Evolutionary conservation across 768 basidiomycete species (phyloP).

Genomic region (Phylloporus sp.): DNA sequence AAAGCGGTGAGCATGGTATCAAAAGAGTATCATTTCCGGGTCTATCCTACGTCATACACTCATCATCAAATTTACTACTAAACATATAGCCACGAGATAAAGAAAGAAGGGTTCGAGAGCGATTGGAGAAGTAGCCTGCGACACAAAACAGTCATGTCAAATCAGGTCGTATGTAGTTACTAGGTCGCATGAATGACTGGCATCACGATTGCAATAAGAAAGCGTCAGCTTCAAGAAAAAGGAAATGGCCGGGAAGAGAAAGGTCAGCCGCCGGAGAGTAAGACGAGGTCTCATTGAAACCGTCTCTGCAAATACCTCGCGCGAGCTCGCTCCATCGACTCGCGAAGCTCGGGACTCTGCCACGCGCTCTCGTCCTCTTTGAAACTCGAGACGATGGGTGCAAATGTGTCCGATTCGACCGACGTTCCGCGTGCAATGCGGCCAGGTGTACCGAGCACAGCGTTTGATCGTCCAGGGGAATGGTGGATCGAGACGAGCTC

Average conservation of each 20-base stretch:
- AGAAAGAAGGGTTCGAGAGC: not conserved
- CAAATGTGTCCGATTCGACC: slow-evolving; percentile 30
- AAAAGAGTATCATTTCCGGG: not conserved
- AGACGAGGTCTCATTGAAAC: slow-evolving; percentile 7
- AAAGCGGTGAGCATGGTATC: not conserved
- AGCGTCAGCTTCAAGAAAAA: not conserved
- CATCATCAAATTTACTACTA: not conserved
- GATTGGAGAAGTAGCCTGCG: slow-evolving; percentile 1
- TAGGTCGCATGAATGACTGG: not conserved
- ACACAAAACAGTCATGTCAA: slow-evolving; percentile 1
- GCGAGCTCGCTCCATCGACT: slow-evolving; percentile 68
- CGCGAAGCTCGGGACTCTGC: slow-evolving; percentile 62
- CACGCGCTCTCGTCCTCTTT: slow-evolving; percentile 47
- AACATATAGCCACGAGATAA: slow-evolving; percentile 1
- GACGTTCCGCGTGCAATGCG: slow-evolving; percentile 29
- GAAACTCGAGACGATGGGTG: slow-evolving; percentile 21
- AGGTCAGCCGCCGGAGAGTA: not conserved
- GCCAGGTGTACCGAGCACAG: slow-evolving; percentile 15
- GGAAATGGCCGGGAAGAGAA: not conserved
- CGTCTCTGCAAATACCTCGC: slow-evolving; percentile 27
- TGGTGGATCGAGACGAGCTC: slow-evolving; percentile 18
- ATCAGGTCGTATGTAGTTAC: not conserved
- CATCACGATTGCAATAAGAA: not conserved
- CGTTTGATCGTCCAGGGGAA: slow-evolving; percentile 21
- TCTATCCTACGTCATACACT: slow-evolving; percentile 8